These are phyloP conservation scores for Ceratobasidium theobromae DNA, from an alignment of 1,284 basidiomycete genomes.

Conservation along the genomic window DNA sequence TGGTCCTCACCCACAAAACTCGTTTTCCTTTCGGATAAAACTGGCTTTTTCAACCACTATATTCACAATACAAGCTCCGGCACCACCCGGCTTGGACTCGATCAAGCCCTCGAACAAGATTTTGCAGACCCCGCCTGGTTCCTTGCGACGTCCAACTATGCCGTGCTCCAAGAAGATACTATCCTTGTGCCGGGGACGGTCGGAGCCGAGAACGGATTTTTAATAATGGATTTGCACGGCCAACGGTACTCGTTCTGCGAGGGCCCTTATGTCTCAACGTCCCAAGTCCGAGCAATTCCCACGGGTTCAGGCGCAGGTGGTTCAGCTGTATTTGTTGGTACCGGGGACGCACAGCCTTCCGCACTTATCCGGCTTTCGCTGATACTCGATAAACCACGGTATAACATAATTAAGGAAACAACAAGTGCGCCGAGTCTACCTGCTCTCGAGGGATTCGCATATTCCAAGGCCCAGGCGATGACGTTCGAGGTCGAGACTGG, in stretches of 20 bases:
- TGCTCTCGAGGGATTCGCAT: conserved; percentile 14
- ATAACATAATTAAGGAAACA: neutral
- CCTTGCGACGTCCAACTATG: conserved; percentile 55
- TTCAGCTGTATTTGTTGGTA: conserved; percentile 42
- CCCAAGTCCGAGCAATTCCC: conserved; percentile 46
- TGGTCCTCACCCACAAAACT: conserved; percentile 63
- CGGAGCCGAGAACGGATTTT: conserved; percentile 47
- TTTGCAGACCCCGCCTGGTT: conserved; percentile 62
- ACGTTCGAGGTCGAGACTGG: conserved; percentile 5
- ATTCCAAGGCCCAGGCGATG: conserved; percentile 17
- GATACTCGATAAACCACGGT: conserved; percentile 34
- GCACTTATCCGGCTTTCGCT: conserved; percentile 47
- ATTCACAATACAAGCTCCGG: conserved; percentile 48
- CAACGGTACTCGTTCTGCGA: conserved; percentile 41
- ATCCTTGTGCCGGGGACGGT: conserved; percentile 53
- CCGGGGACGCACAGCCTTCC: conserved; percentile 47
- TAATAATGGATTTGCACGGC: conserved; percentile 35
- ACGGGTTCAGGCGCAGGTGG: conserved; percentile 35
- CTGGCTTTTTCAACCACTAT: conserved; percentile 74
- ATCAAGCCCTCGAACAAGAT: conserved; percentile 54
- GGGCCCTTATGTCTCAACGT: conserved; percentile 53
- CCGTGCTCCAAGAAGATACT: conserved; percentile 50
- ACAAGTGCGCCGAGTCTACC: conserved; percentile 1
- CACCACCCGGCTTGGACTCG: conserved; percentile 47
- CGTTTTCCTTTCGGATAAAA: conserved; percentile 66